phyloP scores from a whole-genome alignment of 1,139 yeast species.

The Suhomyces wounanorum region DNA sequence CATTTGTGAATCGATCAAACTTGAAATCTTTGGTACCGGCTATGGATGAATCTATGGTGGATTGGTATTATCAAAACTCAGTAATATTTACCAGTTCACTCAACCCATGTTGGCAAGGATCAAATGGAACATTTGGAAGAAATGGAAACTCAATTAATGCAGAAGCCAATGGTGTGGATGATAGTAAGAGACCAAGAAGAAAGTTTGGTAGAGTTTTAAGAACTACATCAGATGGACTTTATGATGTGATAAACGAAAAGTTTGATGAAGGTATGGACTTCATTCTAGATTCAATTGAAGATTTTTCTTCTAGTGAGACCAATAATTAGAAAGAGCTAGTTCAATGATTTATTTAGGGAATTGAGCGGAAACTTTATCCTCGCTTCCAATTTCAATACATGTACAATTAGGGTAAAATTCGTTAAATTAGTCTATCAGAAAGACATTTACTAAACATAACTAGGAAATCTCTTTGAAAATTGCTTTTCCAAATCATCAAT shows the following conservation, averaged over 20 bases:
- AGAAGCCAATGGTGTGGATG: slow-evolving; percentile 34
- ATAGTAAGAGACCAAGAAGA: slow-evolving; percentile 75
- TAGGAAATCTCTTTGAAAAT: slow-evolving; percentile 57
- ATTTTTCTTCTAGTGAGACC: slow-evolving; percentile 27
- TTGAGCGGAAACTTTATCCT: not conserved
- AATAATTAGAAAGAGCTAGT: slow-evolving; percentile 1
- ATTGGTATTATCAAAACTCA: slow-evolving; percentile 90
- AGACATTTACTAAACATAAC: slow-evolving; percentile 37
- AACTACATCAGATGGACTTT: slow-evolving; percentile 70
- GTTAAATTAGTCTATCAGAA: not conserved
- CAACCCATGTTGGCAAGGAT: slow-evolving; percentile 77
- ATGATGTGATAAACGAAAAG: slow-evolving; percentile 76
- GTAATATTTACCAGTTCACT: slow-evolving; percentile 73
- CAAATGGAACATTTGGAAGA: slow-evolving; percentile 24
- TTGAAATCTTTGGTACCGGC: slow-evolving; percentile 80
- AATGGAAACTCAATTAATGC: slow-evolving; percentile 16
- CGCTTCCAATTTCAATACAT: slow-evolving; percentile 5
- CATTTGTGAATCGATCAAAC: slow-evolving; percentile 64
- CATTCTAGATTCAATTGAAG: slow-evolving; percentile 72
- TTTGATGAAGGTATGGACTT: slow-evolving; percentile 86
- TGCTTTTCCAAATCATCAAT: slow-evolving; percentile 57
- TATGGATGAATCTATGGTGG: slow-evolving; percentile 84
- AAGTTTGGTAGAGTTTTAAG: slow-evolving; percentile 87
- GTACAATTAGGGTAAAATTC: slow-evolving; percentile 4
- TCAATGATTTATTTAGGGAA: not conserved